Percentiles rank a stretch among this genome's conserved stretches.
phyloP scores from a whole-genome alignment of 2,329 filamentous ascomycete genomes.

The Colletotrichum theobromicola region DNA sequence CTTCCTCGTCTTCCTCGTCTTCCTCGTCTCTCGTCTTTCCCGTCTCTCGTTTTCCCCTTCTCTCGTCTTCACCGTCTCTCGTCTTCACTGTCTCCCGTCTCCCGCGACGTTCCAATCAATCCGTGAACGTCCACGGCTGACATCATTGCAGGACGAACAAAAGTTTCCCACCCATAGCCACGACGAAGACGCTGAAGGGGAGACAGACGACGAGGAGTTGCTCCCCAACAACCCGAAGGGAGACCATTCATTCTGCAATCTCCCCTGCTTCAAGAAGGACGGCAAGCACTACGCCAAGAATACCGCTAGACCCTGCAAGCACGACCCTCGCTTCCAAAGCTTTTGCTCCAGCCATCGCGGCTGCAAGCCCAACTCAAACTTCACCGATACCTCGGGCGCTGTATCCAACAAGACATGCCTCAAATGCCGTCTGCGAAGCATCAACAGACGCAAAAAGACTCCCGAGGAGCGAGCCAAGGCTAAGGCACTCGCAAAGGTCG shows the following conservation, averaged over 20 bases:
- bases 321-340: neutral
- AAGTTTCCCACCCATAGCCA: too few species aligned
- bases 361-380: neutral
- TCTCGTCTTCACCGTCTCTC: too few species aligned
- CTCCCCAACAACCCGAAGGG: neutral
- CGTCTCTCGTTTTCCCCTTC: too few species aligned
- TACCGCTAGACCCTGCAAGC: neutral
- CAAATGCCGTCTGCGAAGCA: neutral
- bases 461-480: neutral
- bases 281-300: neutral
- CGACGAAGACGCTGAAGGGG: too few species aligned
- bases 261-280: neutral
- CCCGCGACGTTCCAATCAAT: too few species aligned
- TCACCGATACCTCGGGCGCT: neutral
- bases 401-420: neutral
- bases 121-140: too few species aligned
- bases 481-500: neutral
- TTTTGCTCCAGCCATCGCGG: neutral
- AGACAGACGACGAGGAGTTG: too few species aligned
- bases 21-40: too few species aligned
- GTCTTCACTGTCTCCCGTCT: too few species aligned
- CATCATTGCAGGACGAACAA: too few species aligned
- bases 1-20: too few species aligned
- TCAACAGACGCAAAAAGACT: neutral
- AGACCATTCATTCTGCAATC: neutral